Base-by-base conservation (phyloP, 176 grass and related monocot genomes). In the Chloris gayana region DNA sequence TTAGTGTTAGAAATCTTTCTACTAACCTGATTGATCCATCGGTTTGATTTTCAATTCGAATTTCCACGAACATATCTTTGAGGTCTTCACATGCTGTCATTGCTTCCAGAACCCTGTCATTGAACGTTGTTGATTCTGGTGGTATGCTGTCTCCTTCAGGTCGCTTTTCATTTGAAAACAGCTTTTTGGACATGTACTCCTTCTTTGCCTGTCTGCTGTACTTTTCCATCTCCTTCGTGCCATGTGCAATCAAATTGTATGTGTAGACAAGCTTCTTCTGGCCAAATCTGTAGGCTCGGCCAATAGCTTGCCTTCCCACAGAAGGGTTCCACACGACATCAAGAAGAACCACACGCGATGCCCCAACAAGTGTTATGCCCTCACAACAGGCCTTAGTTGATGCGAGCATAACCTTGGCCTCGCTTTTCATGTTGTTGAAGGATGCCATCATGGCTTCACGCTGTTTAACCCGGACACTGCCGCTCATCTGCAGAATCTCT, bases 291-390 rank as follows among this genome's bases (percentile, higher is more conserved):
- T 85, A 98, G 10, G 92, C 95, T 71, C 95, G 88, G n/a, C 88
- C 85, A 80, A 94, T 91, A 5, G 95, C 92, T 74, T 98, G 95
- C 78, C 85, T 93, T 67, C 90, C 86, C 3, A 94, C 86, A 4
- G 90, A 85, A 67, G 90, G 95, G 72, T 98, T 98, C 95, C 95
- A 98, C 32, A 93, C 92, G 47, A 94, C 92, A 91, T 98, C 95
- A 24, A 98, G 78, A 29, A 98, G 90, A 75, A 98, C 81, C 15
- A 98, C 90, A 76, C 90, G 91, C 33, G 95, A 98, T 39, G 95
- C 95, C 2, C 90, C 92, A 3, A 89, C 78, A 33, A 98, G 86
- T 37, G 84, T 87, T 64, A 98, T 98, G 18, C 95, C 95, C 77
- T 98, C 95, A 37, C 88, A 88, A 17, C 92, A 95, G 26, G 95